Percentiles rank a stretch among this genome's conserved stretches.
phyloP scores from a whole-genome alignment of 176 grass and related monocot genomes.

The Hyparrhenia diplandra region DNA sequence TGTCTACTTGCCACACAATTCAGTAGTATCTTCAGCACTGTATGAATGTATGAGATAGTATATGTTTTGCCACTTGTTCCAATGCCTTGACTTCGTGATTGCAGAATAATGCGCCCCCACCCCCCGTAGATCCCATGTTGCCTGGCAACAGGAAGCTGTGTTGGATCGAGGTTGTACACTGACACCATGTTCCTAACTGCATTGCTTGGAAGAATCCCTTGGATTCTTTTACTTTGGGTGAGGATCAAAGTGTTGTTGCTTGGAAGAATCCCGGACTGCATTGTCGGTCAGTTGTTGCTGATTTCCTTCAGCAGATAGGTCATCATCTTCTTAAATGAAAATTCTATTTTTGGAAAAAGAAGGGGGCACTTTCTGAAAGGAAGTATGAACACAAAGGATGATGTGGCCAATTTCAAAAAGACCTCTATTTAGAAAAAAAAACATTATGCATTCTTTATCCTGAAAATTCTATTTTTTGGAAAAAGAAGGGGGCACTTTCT shows the following conservation, averaged over 20 bases:
- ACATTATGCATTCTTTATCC: neutral
- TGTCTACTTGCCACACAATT: neutral
- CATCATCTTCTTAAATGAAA: neutral
- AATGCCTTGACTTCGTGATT: conserved; percentile 28
- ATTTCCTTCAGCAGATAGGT: neutral
- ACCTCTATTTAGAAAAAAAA: neutral
- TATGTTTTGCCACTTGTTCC: conserved; percentile 14
- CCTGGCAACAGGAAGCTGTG: conserved; percentile 4
- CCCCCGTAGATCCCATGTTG: conserved; percentile 7
- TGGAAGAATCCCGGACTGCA: neutral
- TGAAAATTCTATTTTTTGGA: neutral
- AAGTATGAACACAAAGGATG: neutral
- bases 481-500: neutral
- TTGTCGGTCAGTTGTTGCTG: neutral
- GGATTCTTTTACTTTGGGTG: neutral
- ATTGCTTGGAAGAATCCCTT: conserved; percentile 23
- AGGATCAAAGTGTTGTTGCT: conserved; percentile 5
- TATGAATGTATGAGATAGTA: neutral
- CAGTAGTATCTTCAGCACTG: neutral
- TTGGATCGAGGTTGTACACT: neutral
- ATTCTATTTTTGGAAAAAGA: neutral
- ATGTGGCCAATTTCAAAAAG: neutral
- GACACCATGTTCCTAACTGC: neutral
- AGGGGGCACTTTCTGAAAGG: neutral
- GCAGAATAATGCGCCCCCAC: conserved; percentile 29